phyloP scores from a whole-genome alignment of 345 rosid species.

The Bruguiera parviflora region DNA sequence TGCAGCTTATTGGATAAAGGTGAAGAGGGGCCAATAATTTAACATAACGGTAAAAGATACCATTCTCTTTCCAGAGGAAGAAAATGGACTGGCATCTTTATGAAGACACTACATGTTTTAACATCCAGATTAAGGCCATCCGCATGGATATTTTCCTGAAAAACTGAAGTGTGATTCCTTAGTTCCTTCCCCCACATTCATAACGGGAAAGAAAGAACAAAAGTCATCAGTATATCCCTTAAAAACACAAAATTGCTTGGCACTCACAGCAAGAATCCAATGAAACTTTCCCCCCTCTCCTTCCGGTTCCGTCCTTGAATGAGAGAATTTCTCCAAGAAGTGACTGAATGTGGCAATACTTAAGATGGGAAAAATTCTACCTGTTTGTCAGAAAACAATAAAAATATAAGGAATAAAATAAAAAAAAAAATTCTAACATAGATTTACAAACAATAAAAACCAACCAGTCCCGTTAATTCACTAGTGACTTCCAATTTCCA shows the following conservation, averaged over 20 bases:
- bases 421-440: too few relatives aligned
- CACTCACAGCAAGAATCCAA: constrained; percentile 35
- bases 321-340: constrained; percentile 38
- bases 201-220: not conserved
- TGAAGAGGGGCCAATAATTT: not conserved
- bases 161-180: not conserved
- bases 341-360: constrained; percentile 25
- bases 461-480: not conserved
- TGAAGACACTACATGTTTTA: not conserved
- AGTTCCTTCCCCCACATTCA: not conserved
- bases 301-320: constrained; percentile 29
- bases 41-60: not conserved
- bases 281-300: constrained; percentile 21
- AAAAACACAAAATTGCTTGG: not conserved
- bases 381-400: not conserved
- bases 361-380: not conserved
- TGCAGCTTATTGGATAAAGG: not conserved
- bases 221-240: not conserved
- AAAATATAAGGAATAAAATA: too few relatives aligned
- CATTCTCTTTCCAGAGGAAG: not conserved
- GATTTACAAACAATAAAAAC: too few relatives aligned
- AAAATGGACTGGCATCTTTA: constrained; percentile 18
- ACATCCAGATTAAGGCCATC: too few relatives aligned
- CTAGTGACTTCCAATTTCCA: not conserved
- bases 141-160: not conserved